These are phyloP conservation scores for Aureobasidium sp. DNA, from an alignment of 2,329 filamentous ascomycete genomes.

Conservation along the genomic window DNA sequence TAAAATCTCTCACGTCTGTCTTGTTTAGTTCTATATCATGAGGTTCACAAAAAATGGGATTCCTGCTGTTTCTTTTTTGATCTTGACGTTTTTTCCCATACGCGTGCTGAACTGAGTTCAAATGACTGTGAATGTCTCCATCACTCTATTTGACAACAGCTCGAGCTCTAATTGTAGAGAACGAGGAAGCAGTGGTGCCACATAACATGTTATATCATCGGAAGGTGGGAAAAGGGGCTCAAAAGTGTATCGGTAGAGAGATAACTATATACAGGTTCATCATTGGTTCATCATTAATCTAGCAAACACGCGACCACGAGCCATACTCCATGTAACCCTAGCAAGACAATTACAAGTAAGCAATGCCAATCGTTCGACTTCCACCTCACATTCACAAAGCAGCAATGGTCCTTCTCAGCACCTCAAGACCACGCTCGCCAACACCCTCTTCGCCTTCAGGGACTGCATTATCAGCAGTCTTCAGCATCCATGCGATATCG, in stretches of 20 bases:
- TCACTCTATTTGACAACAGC: too few relatives aligned
- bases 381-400: constrained; percentile 35
- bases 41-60: neutral
- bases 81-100: neutral
- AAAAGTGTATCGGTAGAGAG: neutral
- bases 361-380: neutral
- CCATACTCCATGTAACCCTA: neutral
- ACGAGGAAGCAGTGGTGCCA: neutral
- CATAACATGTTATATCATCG: neutral
- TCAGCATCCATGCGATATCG: constrained; percentile 73
- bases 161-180: too few relatives aligned
- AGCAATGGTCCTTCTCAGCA: constrained; percentile 51
- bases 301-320: neutral
- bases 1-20: neutral
- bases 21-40: neutral
- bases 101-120: neutral
- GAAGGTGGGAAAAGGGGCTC: neutral
- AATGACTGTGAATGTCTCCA: neutral
- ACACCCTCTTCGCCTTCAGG: constrained; percentile 32
- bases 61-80: neutral
- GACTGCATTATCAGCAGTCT: constrained; percentile 39
- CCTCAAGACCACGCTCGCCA: constrained; percentile 47
- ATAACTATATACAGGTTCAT: neutral
- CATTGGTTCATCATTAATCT: neutral
- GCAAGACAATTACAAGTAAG: neutral